Conservation (phyloP, 139 green algal species). For the Trebouxia sp. region DNA sequence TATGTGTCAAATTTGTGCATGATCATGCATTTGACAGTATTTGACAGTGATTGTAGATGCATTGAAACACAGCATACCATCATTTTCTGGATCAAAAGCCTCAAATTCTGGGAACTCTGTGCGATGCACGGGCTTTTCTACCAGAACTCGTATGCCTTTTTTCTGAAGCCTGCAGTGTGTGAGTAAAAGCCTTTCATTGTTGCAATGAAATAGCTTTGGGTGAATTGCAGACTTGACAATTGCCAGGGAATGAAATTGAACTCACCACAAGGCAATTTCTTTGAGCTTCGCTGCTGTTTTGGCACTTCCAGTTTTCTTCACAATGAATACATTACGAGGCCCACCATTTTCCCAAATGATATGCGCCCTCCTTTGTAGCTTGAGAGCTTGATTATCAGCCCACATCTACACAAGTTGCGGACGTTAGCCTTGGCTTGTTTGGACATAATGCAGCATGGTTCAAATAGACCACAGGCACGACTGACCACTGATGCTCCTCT, state of each 20-base stretch:
- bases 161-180: conserved; percentile 38
- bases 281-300: conserved; percentile 55
- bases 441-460: too few species aligned
- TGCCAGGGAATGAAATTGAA: not conserved
- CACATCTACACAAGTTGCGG: conserved; percentile 26
- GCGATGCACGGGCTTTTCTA: conserved; percentile 69
- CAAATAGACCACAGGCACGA: too few species aligned
- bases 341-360: conserved; percentile 57
- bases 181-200: not conserved
- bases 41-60: too few species aligned
- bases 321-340: conserved; percentile 66
- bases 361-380: conserved; percentile 54
- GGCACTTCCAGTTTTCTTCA: conserved; percentile 75
- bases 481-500: conserved; percentile 30
- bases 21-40: too few species aligned
- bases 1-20: not conserved
- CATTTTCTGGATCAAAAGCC: conserved; percentile 29
- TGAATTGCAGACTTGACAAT: not conserved
- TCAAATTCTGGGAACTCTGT: conserved; percentile 53
- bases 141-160: conserved; percentile 64
- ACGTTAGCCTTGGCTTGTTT: too few species aligned
- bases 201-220: not conserved
- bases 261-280: conserved; percentile 72
- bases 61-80: too few species aligned
- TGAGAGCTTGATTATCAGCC: conserved; percentile 43